Base-by-base conservation (phyloP, 225 moss, liverwort and hornwort genomes). In the Polytrichum commune region DNA sequence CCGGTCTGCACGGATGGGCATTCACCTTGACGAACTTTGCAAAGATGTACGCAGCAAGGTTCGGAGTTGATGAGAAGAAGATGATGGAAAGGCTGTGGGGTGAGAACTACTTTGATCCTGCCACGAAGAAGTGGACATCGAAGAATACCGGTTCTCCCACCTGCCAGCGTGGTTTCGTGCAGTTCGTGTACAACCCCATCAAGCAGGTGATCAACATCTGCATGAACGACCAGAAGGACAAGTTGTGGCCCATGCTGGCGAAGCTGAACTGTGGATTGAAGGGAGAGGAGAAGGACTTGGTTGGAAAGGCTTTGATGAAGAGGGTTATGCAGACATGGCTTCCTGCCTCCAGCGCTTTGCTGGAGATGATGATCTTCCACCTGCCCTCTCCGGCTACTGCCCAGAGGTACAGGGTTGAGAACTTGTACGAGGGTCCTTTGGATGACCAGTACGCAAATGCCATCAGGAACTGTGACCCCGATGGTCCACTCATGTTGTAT, bases 351-450 rank as follows among this genome's bases (percentile, higher is more conserved):
- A 60, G 23, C 16, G 85, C 85, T 10, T 19, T 85, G 29, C 46
- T 85, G 13, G 85, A 85, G 53, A 85, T 85, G 82, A 81, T 82
- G 76, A 81, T 85, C 61, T 79, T 69, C 73, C 85, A 85, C 26
- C 54, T 85, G 27, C 85, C 85, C 0, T 85, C 85, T 0, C 85
- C 85, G 23, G 81, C 74, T 0, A 73, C 67, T 0, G 85, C 85
- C 2, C 82, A 85, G 67, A 71, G n/a, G 74, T 82, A 85, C 54
- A 69, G 85, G 32, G 82, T 82, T 10, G 82, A 82, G 74, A 85
- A 85, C 28, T 67, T 85, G 10, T 82, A 85, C 66, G 79, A 82
- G 7, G 85, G 82, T 0, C 85, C 85, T 13, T 57, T 85, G 82
- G 85, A 85, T 64, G 85, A 85, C 7, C 73, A 68, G 33, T 85